Conservation (phyloP, 768 basidiomycete genomes). For the Stropharia rugosoannulata region DNA sequence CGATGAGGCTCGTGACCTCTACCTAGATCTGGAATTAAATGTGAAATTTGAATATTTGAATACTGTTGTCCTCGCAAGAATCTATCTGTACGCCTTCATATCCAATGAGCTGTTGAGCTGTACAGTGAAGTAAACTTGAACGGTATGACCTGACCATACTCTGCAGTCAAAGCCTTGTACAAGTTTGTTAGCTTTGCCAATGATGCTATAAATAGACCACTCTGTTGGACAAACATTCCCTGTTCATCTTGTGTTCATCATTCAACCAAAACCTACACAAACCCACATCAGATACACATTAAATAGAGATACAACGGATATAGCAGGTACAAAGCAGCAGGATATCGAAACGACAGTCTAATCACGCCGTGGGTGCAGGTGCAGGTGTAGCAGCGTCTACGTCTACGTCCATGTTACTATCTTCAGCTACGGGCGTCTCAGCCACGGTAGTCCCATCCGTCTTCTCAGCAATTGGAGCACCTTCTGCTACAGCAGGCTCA, state of each 20-base stretch:
- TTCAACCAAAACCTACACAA: not conserved
- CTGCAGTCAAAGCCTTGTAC: no score
- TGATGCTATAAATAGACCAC: no score
- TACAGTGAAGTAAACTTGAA: no score
- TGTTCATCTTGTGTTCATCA: not conserved
- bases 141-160: no score
- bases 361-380: slow-evolving; percentile 6
- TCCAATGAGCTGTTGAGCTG: no score
- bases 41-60: no score
- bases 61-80: no score
- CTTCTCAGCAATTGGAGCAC: not conserved
- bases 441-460: not conserved
- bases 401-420: slow-evolving; percentile 20
- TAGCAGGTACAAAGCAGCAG: slow-evolving; percentile 13
- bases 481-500: not conserved
- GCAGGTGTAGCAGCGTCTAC: slow-evolving; percentile 10
- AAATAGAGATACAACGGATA: slow-evolving; percentile 14
- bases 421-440: slow-evolving; percentile 2
- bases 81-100: no score
- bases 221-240: no score
- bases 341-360: not conserved
- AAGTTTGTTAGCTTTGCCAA: no score
- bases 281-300: slow-evolving; percentile 4
- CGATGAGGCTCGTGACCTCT: no score
- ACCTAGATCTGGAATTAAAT: no score